Conservation (phyloP, 129 eudicot species). For the Pseudognaphalium luteoalbum region DNA sequence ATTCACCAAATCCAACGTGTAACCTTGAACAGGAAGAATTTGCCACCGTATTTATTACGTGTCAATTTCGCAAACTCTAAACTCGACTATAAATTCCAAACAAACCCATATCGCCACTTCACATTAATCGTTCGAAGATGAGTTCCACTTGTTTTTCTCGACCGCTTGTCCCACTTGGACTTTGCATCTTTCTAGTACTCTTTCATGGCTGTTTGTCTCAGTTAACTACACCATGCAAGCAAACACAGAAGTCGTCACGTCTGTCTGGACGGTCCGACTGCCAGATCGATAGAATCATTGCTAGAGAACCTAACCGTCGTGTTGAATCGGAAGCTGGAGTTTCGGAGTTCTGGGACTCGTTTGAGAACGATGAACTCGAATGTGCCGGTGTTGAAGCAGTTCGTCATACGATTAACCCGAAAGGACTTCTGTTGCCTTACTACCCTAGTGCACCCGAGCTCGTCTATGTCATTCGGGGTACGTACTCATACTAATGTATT, state of each 20-base stretch:
- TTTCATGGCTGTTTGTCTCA: slow-evolving; percentile 51
- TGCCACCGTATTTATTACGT: slow-evolving; percentile 33
- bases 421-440: slow-evolving; percentile 62
- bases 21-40: slow-evolving; percentile 21
- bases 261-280: slow-evolving; percentile 40
- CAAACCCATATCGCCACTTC: slow-evolving; percentile 19
- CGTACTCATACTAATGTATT: neutral
- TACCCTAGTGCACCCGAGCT: slow-evolving; percentile 52
- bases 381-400: slow-evolving; percentile 59
- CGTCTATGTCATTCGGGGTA: slow-evolving; percentile 49
- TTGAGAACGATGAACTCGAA: slow-evolving; percentile 35
- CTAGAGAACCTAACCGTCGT: slow-evolving; percentile 41
- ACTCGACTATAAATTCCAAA: slow-evolving; percentile 16
- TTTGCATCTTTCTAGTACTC: slow-evolving; percentile 34
- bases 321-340: slow-evolving; percentile 51
- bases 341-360: slow-evolving; percentile 49
- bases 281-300: slow-evolving; percentile 44
- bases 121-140: neutral
- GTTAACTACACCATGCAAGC: slow-evolving; percentile 19
- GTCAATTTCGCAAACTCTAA: slow-evolving; percentile 20
- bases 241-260: slow-evolving; percentile 28
- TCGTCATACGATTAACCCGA: slow-evolving; percentile 44
- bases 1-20: slow-evolving; percentile 30
- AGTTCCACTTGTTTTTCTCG: slow-evolving; percentile 6
- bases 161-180: slow-evolving; percentile 28